Conservation (phyloP, 108 stramenopile species). For the Conticribra weissflogii region DNA sequence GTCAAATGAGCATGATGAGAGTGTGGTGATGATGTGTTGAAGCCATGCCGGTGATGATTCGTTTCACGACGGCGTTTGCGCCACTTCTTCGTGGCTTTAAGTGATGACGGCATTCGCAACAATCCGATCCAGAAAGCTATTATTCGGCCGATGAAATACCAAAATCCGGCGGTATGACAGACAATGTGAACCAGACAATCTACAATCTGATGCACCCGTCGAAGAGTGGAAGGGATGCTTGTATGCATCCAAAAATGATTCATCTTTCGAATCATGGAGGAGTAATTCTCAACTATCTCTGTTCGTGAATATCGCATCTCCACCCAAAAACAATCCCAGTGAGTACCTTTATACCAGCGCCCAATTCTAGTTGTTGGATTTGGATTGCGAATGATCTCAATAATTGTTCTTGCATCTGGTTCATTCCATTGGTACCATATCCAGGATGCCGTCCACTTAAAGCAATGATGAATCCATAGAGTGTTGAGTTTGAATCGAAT, state of each 20-base stretch:
- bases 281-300: too few relatives aligned
- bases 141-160: not conserved
- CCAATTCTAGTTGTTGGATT: not conserved
- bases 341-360: not conserved
- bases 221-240: too few relatives aligned
- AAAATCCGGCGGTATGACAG: not conserved
- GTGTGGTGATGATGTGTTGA: too few relatives aligned
- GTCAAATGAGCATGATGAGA: too few relatives aligned
- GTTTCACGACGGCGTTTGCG: not conserved
- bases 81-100: not conserved
- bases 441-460: not conserved
- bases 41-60: not conserved
- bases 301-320: too few relatives aligned
- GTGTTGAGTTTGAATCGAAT: not conserved
- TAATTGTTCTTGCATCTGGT: not conserved
- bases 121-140: not conserved
- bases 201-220: not conserved
- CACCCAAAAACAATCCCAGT: too few relatives aligned
- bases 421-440: not conserved
- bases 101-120: not conserved
- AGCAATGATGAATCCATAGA: not conserved
- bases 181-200: not conserved
- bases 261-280: too few relatives aligned
- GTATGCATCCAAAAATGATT: too few relatives aligned
- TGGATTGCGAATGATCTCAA: not conserved